Base-by-base conservation (phyloP, 148 eudicot species). In the Amaranthus cruentus region DNA sequence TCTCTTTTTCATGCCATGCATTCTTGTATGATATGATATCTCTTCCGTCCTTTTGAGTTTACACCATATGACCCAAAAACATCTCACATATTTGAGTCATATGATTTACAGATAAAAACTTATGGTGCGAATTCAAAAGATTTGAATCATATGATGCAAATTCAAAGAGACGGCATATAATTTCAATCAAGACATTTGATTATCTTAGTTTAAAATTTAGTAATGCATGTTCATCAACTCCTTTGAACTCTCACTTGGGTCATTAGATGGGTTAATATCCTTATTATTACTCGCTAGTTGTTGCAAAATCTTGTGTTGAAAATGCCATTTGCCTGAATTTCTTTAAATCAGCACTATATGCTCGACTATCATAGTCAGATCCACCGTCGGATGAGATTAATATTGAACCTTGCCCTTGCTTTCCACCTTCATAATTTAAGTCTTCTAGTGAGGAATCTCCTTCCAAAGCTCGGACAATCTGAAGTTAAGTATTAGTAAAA, bases 401-500 rank as follows among this genome's bases (percentile, higher is more conserved):
- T 18, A 44, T 55, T 0, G 79, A 11, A 68, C 72, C 70, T 9
- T 77, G 80, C 13, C 78, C 87, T 54, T 73, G 58, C 49, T 66
- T 85, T 52, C 46, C 55, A 1, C 74, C 85, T 1, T 88, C 88
- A 6, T 28, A 18, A 9, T 85, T 87, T 46, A 90, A 47, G 76
- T 83, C 93, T 6, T 90, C 96, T 44, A 87, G 59, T 4, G 96
- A 85, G 11, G 82, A 84, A 51, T 89, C 86, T 67, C 91, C 97
- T 71, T 89, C 93, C 3, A 91, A 55, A 43, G 85, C 85, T n/a
- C 93, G 88, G 10, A 83, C 93, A 70, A 91, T 88, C 96, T 90
- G 64, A 10, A 6, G 14, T 44, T 12, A 63, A 14, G 38, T 28
- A 28, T 28, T 28, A 28, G 38, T 28, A 28, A 28, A 28, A 28